These are phyloP conservation scores for Leucocoprinus gongylophorus DNA, from an alignment of 1,284 basidiomycete species.

Conservation along the genomic window DNA sequence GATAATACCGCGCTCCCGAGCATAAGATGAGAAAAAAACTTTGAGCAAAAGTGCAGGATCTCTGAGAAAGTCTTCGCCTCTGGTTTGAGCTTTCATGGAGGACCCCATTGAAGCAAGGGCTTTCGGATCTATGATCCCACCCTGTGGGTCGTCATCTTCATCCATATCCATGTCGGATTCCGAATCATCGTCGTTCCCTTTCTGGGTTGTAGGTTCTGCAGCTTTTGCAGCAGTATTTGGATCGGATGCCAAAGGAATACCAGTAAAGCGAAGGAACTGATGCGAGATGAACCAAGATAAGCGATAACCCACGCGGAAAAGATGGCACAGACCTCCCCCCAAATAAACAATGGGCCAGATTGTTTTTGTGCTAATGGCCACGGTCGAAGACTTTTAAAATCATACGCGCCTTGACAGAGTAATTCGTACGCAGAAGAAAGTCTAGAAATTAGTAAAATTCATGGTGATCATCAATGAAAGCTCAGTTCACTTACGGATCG, in stretches of 20 bases:
- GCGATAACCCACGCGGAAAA: background rate
- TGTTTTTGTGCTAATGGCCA: conserved; percentile 37
- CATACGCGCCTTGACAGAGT: conserved; percentile 42
- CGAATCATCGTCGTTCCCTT: conserved; percentile 3
- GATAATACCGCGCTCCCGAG: conserved; percentile 50
- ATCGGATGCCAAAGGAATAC: background rate
- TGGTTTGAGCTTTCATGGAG: conserved; percentile 10
- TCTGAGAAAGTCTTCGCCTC: conserved; percentile 37
- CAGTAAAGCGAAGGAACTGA: conserved; percentile 14
- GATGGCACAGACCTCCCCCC: conserved; percentile 45
- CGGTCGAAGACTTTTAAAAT: conserved; percentile 45
- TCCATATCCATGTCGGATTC: conserved; percentile 8
- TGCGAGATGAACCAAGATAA: conserved; percentile 36
- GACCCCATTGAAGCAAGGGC: conserved; percentile 2
- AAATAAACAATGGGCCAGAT: conserved; percentile 42
- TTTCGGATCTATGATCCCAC: conserved; percentile 2
- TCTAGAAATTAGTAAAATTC: conserved; percentile 24
- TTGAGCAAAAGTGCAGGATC: conserved; percentile 47
- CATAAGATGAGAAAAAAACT: conserved; percentile 58
- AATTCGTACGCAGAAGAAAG: conserved; percentile 38
- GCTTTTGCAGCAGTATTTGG: background rate
- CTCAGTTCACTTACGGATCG: conserved; percentile 36
- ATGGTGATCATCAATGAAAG: background rate
- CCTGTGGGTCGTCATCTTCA: conserved; percentile 6
- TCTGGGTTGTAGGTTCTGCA: background rate